Percentiles rank a stretch among this genome's conserved stretches.
Conservation (phyloP, 345 rosid species). For the Murraya paniculata region DNA sequence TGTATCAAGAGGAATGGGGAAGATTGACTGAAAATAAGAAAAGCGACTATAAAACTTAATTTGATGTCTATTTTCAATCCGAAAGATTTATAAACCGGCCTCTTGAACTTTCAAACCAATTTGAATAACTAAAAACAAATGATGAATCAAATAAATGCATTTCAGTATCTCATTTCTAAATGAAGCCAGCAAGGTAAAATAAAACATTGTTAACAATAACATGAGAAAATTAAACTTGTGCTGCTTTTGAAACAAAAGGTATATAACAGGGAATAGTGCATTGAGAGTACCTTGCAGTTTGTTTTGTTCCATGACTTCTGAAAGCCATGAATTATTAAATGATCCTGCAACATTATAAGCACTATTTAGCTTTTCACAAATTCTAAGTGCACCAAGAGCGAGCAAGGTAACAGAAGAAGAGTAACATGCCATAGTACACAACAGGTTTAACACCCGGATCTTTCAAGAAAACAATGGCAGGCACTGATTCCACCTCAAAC, state of each 20-base stretch:
- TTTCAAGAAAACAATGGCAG: slow-evolving; percentile 81
- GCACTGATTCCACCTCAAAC: slow-evolving; percentile 93
- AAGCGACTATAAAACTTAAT: background rate
- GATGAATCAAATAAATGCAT: background rate
- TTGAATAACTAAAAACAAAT: background rate
- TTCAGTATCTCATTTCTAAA: too few species aligned
- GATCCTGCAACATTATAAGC: slow-evolving; percentile 52
- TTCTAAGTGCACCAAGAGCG: background rate
- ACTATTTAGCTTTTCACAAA: slow-evolving; percentile 16
- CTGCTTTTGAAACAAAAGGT: background rate
- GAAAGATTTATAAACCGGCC: background rate
- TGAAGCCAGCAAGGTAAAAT: background rate
- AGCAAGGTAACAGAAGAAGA: slow-evolving; percentile 14
- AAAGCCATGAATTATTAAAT: slow-evolving; percentile 69
- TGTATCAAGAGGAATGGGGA: background rate
- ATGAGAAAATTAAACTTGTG: background rate
- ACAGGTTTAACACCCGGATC: slow-evolving; percentile 86
- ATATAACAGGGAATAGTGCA: background rate
- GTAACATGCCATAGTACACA: slow-evolving; percentile 72
- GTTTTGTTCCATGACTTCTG: slow-evolving; percentile 67
- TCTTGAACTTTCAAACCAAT: background rate
- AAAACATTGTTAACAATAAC: background rate
- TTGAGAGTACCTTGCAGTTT: slow-evolving; percentile 63
- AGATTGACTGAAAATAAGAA: background rate
- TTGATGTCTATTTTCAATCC: background rate